Percentiles rank a stretch among this genome's conserved stretches.
Evolutionary conservation across 1,284 basidiomycete genomes (phyloP).

Genomic region (Ganoderma multipileum): DNA sequence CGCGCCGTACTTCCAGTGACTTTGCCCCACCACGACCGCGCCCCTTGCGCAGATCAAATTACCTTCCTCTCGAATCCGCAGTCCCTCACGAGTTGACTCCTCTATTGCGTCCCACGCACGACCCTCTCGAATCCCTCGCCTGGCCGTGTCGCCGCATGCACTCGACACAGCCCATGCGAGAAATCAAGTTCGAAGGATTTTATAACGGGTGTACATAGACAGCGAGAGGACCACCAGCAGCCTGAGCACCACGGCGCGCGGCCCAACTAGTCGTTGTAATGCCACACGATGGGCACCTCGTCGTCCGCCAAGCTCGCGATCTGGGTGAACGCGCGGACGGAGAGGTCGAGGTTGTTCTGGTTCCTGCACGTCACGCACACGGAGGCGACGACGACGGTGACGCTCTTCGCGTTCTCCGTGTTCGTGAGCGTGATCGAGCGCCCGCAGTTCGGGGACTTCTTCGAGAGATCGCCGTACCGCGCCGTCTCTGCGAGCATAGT

Average conservation of each 20-base stretch:
- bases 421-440: slow-evolving; percentile 72
- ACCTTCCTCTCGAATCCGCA: too few relatives aligned
- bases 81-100: too few relatives aligned
- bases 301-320: not conserved
- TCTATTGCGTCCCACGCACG: too few relatives aligned
- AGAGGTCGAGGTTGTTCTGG: not conserved
- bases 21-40: too few relatives aligned
- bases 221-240: not conserved
- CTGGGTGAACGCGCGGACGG: not conserved
- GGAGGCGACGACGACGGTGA: slow-evolving; percentile 75
- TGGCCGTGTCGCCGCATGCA: too few relatives aligned
- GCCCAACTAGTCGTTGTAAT: not conserved
- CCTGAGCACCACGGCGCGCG: not conserved
- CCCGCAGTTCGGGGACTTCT: slow-evolving; percentile 68
- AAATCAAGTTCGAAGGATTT: too few relatives aligned
- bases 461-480: not conserved
- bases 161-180: too few relatives aligned
- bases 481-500: not conserved
- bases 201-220: not conserved
- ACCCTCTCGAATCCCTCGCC: too few relatives aligned
- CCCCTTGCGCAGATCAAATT: too few relatives aligned
- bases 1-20: too few relatives aligned
- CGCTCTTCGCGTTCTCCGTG: slow-evolving; percentile 57
- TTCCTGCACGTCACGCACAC: slow-evolving; percentile 54
- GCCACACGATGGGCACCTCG: not conserved